Base-by-base conservation (phyloP, 805 yeast genomes). In the Suhomyces vadensis region DNA sequence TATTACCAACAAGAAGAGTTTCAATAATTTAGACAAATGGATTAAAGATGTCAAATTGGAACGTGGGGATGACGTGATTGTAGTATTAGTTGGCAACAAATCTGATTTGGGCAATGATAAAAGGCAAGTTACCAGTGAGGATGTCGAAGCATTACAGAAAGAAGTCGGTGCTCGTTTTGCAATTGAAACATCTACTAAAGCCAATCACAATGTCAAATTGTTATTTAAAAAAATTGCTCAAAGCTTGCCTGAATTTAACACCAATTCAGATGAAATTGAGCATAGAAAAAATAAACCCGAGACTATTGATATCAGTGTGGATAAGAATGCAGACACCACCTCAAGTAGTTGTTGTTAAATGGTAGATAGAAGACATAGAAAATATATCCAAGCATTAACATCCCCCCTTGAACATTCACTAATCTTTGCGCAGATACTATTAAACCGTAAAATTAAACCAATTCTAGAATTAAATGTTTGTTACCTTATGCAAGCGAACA, bases 111-210 rank as follows among this genome's bases (percentile, higher is more conserved):
- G 75, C 35, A 89, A 85, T 54, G 59, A 54, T 21, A 83, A 85
- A 60, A 80, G 97, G 57, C 89, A 89, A 58, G 91, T 91, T 5
- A 74, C 90, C 3, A 67, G 74, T 5, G 91, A 86, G 54, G 97
- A 94, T 57, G 97, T 95, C 35, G 94, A 89, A 61, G 75, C 75
- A 46, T 78, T 86, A 54, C 85, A 92, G 23, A 77, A 81, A 52
- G 75, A 75, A 40, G 72, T 88, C 43, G 88, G 85, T 7, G 91
- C 92, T 37, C 80, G 82, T 61, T 81, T 86, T 49, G 87, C 85
- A 63, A 83, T 92, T 62, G 99, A 94, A 61, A 92, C 98, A 1
- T 85, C 95, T 48, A 92, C 98, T 8, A 92, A 91, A 68, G 90
- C 90, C 37, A 97, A 97, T 24, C 87, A 91, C 64, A 94, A 94